Evolutionary conservation across 2,329 filamentous ascomycete species (phyloP).

Genomic region (Pyrenochaeta sp.): DNA sequence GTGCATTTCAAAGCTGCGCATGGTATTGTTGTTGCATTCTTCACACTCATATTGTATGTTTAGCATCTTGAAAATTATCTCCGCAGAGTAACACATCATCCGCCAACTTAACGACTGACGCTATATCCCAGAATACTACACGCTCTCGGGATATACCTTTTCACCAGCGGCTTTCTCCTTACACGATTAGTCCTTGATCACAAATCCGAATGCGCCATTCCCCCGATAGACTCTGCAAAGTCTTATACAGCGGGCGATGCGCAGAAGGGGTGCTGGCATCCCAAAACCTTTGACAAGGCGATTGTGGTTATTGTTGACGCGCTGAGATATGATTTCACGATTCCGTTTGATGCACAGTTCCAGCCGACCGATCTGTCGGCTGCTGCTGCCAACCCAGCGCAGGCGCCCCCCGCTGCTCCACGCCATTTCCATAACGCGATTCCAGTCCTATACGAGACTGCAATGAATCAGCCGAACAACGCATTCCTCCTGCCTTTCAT

Average conservation of each 20-base stretch:
- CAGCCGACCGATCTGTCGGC: conserved; percentile 48
- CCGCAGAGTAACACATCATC: too few species aligned
- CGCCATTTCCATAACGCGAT: conserved; percentile 87
- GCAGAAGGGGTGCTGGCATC: conserved; percentile 89
- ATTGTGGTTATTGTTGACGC: conserved; percentile 92
- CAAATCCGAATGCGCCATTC: conserved; percentile 77
- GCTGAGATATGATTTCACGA: conserved; percentile 94
- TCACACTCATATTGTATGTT: conserved; percentile 69
- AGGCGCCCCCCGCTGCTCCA: conserved; percentile 37
- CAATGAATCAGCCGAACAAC: conserved; percentile 76
- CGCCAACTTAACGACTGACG: conserved; percentile 15
- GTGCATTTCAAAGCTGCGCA: conserved; percentile 63
- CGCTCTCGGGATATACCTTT: conserved; percentile 83
- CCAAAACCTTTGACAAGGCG: conserved; percentile 90
- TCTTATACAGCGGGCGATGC: conserved; percentile 50
- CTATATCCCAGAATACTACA: conserved; percentile 70
- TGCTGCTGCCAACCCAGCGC: conserved; percentile 19
- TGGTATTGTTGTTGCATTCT: conserved; percentile 68
- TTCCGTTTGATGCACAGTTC: conserved; percentile 72
- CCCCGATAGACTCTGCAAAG: conserved; percentile 67
- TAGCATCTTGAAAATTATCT: too few species aligned
- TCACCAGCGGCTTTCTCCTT: conserved; percentile 93
- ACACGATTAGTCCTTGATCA: conserved; percentile 83
- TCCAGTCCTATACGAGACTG: conserved; percentile 85
- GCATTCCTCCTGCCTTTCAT: conserved; percentile 95